Percentiles rank a stretch among this genome's conserved stretches.
These are phyloP conservation scores for Racocetra persica DNA, from an alignment of 371 early-diverging fungal species.

Conservation along the genomic window DNA sequence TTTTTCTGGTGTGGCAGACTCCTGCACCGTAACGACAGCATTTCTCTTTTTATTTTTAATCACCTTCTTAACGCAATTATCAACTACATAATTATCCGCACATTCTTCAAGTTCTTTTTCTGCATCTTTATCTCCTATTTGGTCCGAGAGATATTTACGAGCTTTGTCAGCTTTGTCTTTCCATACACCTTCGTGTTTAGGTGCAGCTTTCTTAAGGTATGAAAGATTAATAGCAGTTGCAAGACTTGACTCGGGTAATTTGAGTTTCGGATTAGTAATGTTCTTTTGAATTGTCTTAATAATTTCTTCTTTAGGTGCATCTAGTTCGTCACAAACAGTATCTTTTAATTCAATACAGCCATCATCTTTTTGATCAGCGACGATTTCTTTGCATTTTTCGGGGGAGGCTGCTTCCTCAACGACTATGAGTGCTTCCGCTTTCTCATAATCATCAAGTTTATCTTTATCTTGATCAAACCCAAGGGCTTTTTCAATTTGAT, in stretches of 20 bases:
- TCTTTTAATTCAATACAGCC: too few species aligned
- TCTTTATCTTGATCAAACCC: too few species aligned
- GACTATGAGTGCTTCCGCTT: too few species aligned
- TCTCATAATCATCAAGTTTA: too few species aligned
- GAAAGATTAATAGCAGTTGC: constrained; percentile 3
- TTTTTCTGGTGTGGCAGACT: background rate
- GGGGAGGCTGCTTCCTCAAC: background rate
- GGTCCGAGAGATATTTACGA: background rate
- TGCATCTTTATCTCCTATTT: background rate
- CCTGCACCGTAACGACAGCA: background rate
- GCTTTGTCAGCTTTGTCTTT: background rate
- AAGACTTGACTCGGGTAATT: background rate
- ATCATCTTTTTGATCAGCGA: background rate
- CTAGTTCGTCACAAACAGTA: too few species aligned
- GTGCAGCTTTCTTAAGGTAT: constrained; percentile 7
- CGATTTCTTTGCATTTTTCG: background rate
- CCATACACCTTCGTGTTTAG: background rate
- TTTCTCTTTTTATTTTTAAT: background rate
- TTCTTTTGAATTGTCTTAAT: too few species aligned
- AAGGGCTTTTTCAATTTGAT: too few species aligned
- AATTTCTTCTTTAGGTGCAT: too few species aligned
- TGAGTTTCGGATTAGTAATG: too few species aligned
- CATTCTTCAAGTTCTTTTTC: too few species aligned
- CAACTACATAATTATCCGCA: too few species aligned
- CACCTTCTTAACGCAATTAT: too few species aligned